phyloP scores from a whole-genome alignment of 2,329 filamentous ascomycete genomes.

The Trichoderma sp. region DNA sequence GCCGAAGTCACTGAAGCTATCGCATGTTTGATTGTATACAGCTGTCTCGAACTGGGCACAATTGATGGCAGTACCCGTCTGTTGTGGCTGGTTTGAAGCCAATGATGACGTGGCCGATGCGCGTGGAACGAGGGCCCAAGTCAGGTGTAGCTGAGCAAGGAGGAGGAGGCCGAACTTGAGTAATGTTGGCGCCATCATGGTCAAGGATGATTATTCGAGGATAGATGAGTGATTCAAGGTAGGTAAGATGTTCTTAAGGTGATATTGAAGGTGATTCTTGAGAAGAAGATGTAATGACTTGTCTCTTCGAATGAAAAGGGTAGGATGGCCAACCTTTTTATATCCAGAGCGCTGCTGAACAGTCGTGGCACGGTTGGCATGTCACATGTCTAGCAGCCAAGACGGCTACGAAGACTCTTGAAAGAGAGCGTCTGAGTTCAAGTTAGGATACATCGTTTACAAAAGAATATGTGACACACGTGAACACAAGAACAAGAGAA shows the following conservation, averaged over 20 bases:
- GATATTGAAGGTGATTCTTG: background rate
- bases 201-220: background rate
- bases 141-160: background rate
- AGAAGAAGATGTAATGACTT: background rate
- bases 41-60: no score
- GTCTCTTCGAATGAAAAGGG: background rate
- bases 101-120: no score
- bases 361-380: background rate
- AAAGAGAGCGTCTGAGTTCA: background rate
- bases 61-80: no score
- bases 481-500: no score
- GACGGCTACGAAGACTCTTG: background rate
- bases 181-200: background rate
- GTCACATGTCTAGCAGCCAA: background rate
- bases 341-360: background rate
- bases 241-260: no score
- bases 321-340: background rate
- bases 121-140: background rate
- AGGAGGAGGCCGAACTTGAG: background rate
- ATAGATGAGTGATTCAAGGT: background rate
- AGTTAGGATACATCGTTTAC: background rate
- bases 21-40: no score
- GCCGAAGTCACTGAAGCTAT: no score
- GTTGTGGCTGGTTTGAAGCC: no score
- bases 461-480: background rate